These are phyloP conservation scores for Monosporozyma aquatica DNA, from an alignment of 805 yeast species.

Conservation along the genomic window DNA sequence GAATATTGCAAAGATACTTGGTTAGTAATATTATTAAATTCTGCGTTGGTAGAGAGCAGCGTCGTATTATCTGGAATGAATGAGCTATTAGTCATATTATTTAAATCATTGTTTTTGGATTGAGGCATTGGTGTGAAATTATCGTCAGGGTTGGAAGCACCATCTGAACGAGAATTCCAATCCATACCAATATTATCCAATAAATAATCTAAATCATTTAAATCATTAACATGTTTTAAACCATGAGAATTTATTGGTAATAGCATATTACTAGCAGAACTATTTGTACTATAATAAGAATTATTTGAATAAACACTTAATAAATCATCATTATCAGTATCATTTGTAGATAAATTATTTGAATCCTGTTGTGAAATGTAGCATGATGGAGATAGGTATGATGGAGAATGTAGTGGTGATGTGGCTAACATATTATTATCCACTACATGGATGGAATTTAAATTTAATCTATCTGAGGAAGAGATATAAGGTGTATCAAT, in stretches of 20 bases:
- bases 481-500: conserved; percentile 16
- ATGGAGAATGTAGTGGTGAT: conserved; percentile 19
- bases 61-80: not conserved
- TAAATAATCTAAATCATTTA: conserved; percentile 18
- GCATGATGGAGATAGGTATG: conserved; percentile 16
- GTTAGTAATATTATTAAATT: not conserved
- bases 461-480: conserved; percentile 11
- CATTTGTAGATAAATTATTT: conserved; percentile 6
- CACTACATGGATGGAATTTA: not conserved
- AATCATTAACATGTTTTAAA: conserved; percentile 17
- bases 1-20: not conserved
- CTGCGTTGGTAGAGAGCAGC: too few relatives aligned
- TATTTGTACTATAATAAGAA: conserved; percentile 5
- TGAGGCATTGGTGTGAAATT: conserved; percentile 1
- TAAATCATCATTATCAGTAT: conserved; percentile 24
- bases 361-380: not conserved
- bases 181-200: conserved; percentile 6
- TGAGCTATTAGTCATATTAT: not conserved
- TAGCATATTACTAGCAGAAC: conserved; percentile 8
- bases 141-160: too few relatives aligned
- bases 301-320: conserved; percentile 24
- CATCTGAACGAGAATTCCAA: too few relatives aligned
- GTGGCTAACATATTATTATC: conserved; percentile 10
- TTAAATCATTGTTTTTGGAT: too few relatives aligned
- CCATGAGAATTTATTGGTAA: conserved; percentile 23